Evolutionary conservation across 169 alveolate species (phyloP).

Genomic region (Babesia caballi): DNA sequence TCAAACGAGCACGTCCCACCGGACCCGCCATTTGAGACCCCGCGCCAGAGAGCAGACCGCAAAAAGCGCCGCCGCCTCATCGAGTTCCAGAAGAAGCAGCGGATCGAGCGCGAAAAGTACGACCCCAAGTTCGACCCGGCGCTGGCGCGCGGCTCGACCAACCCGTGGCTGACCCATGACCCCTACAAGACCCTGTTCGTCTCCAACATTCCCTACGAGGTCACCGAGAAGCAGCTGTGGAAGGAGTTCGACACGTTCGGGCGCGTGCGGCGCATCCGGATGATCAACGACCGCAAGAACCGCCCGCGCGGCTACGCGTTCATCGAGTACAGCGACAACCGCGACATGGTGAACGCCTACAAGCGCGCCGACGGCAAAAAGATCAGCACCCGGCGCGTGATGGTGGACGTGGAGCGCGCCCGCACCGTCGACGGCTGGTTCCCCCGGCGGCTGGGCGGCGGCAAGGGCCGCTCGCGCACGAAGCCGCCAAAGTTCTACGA

Average conservation of each 20-base stretch:
- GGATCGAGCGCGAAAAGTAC: slow-evolving; percentile 47
- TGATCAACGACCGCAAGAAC: slow-evolving; percentile 83
- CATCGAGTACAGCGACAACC: slow-evolving; percentile 89
- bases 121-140: slow-evolving; percentile 69
- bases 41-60: slow-evolving; percentile 67
- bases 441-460: slow-evolving; percentile 95
- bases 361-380: slow-evolving; percentile 89
- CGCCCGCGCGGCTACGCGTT: slow-evolving; percentile 95
- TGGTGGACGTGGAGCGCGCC: slow-evolving; percentile 94
- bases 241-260: slow-evolving; percentile 93
- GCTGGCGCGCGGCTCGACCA: slow-evolving; percentile 56
- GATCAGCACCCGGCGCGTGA: slow-evolving; percentile 89
- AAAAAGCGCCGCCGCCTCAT: slow-evolving; percentile 58
- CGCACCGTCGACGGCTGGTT: slow-evolving; percentile 91
- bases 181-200: slow-evolving; percentile 94
- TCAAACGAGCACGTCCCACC: slow-evolving; percentile 68
- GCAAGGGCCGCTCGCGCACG: slow-evolving; percentile 86
- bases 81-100: slow-evolving; percentile 47
- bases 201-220: slow-evolving; percentile 86
- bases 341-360: slow-evolving; percentile 87
- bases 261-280: slow-evolving; percentile 80
- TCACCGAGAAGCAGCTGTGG: slow-evolving; percentile 87
- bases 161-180: slow-evolving; percentile 78
- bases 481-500: slow-evolving; percentile 65
- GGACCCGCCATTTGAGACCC: slow-evolving; percentile 68